phyloP scores from a whole-genome alignment of 306 rosid genomes.

The Canavalia gladiata region DNA sequence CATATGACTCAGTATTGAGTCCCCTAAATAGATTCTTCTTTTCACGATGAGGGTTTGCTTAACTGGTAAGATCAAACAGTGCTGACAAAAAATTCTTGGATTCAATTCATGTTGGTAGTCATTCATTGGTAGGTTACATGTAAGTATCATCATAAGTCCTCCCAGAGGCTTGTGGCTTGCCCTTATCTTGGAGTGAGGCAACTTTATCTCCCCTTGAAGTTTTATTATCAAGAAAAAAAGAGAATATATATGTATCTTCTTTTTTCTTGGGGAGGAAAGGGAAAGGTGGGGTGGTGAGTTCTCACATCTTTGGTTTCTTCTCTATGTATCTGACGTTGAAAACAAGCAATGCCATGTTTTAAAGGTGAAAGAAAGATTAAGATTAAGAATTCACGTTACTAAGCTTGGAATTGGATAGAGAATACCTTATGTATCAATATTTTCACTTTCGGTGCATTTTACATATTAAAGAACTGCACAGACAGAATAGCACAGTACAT shows the following conservation, averaged over 20 bases:
- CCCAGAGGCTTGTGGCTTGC: neutral
- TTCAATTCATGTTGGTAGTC: neutral
- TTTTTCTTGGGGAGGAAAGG: neutral
- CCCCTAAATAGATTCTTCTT: constrained; percentile 16
- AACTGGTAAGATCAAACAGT: neutral
- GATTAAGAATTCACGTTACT: neutral
- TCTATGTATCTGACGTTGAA: neutral
- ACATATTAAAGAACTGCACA: neutral
- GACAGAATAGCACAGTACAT: neutral
- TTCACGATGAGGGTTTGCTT: neutral
- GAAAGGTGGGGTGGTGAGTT: neutral
- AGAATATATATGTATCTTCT: too few species aligned
- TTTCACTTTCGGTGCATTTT: neutral
- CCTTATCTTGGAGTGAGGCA: neutral
- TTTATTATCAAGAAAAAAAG: neutral
- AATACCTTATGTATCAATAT: neutral
- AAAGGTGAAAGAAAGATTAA: neutral
- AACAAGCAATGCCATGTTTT: neutral
- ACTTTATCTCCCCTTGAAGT: neutral
- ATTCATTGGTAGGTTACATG: neutral
- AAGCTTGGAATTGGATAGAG: neutral
- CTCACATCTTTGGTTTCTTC: neutral
- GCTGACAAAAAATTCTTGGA: neutral
- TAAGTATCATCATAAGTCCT: neutral
- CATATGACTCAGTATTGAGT: neutral